Base-by-base conservation (phyloP, 352 stramenopile genomes). In the Phytopythium delawarense region DNA sequence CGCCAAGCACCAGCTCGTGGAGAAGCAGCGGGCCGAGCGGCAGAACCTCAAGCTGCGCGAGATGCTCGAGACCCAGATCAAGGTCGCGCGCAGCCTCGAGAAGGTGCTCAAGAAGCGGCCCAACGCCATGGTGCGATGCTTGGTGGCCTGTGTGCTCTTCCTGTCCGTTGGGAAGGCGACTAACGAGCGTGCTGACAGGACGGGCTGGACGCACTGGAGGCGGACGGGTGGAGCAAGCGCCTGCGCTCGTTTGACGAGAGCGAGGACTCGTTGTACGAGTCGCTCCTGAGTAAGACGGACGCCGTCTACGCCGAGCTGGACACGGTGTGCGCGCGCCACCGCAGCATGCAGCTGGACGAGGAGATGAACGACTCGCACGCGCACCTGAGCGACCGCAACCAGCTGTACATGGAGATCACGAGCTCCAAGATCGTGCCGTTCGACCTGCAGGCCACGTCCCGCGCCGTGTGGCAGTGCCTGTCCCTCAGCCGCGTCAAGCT, bases 401-500 rank as follows among this genome's bases (percentile, higher is more conserved):
- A 54, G 16, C 56, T 76, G 42, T 66, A 73, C 28, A 56, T 86
- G 25, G 76, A 83, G 59, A 58, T 76, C 8, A 71, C 75, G 18
- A 75, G 65, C 50, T 74, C 67, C 13, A 83, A 81, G 59, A 60
- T 81, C 16, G 54, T 86, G 16, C 74, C 76, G 8, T 86, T 86
- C 23, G 64, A 61, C 7, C 66, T 81, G 35, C 53, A 79, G 28
- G 59, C 69, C 32, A 83, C 76, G 11, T 69, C 61, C 9, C 61
- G 54, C 15, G 76, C 76, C 2, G 64, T 79, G 9, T 86, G 76
- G 76, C 32, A 42, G 18, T 77, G 71, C 25, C 60, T 82, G 34
- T 78, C 71, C 0, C 64, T 55, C 8, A 65, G 68, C 13, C 66
- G 67, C 21, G 64, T 80, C 37, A 74, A 75, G 53, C 64, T 84